Conservation (phyloP, 164 flowering plant species). For the Stephania yunnanensis region DNA sequence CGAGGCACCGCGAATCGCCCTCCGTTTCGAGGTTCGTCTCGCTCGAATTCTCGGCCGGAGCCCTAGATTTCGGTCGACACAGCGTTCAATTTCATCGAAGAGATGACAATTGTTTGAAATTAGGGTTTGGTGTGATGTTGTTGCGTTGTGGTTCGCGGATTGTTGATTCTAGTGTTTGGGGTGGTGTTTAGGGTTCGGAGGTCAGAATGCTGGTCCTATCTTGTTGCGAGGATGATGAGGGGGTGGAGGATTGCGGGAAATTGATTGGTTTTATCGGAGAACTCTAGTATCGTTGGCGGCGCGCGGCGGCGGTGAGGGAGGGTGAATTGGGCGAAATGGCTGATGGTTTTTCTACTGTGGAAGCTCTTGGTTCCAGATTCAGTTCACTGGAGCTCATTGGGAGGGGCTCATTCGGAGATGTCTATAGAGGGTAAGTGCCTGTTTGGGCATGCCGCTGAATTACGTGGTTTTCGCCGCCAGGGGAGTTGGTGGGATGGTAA, state of each 20-base stretch:
- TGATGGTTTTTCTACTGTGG: slow-evolving; percentile 52
- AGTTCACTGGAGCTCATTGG: slow-evolving; percentile 82
- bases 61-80: too few species aligned
- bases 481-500: too few species aligned
- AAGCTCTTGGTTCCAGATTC: slow-evolving; percentile 75
- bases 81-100: too few species aligned
- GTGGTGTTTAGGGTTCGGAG: slow-evolving; percentile 22
- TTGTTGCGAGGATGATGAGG: slow-evolving; percentile 17
- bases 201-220: slow-evolving; percentile 5
- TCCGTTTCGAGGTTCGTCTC: too few species aligned
- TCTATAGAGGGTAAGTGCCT: slow-evolving; percentile 74
- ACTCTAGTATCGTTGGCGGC: neutral
- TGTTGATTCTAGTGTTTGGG: slow-evolving; percentile 9
- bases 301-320: too few species aligned
- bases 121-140: too few species aligned
- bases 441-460: too few species aligned
- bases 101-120: too few species aligned
- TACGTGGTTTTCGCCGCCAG: too few species aligned
- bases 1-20: too few species aligned
- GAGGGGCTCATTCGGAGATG: slow-evolving; percentile 95
- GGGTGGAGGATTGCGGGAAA: slow-evolving; percentile 15
- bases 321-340: slow-evolving; percentile 41
- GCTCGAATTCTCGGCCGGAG: too few species aligned
- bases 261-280: slow-evolving; percentile 8
- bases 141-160: neutral